Percentiles rank a stretch among this genome's conserved stretches.
These are phyloP conservation scores for Monosporascus ibericus DNA, from an alignment of 2,329 filamentous ascomycete genomes.

Conservation along the genomic window DNA sequence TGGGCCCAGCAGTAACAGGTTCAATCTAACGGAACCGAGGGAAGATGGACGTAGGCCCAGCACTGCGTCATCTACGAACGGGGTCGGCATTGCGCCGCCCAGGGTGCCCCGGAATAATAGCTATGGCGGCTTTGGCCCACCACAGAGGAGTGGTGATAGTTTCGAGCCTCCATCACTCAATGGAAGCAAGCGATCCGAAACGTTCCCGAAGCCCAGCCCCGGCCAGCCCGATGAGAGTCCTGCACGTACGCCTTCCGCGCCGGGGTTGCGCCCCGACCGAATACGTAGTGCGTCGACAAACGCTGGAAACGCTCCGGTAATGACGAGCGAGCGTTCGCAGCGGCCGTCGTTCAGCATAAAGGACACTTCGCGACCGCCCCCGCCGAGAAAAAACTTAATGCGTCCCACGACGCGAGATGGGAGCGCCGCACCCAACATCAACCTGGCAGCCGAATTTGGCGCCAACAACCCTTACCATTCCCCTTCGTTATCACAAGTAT, in stretches of 20 bases:
- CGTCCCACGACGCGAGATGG: constrained; percentile 34
- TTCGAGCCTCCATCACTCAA: constrained; percentile 32
- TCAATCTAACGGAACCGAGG: constrained; percentile 8
- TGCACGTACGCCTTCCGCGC: constrained; percentile 41
- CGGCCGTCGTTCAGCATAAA: constrained; percentile 38
- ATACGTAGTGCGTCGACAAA: constrained; percentile 21
- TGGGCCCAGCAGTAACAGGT: constrained; percentile 19
- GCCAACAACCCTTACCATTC: constrained; percentile 59
- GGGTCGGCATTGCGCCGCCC: constrained; percentile 28
- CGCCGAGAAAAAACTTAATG: constrained; percentile 44
- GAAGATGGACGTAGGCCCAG: constrained; percentile 22
- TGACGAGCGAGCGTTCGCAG: constrained; percentile 22
- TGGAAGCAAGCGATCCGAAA: constrained; percentile 42
- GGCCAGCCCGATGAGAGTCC: constrained; percentile 27
- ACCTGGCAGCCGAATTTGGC: constrained; percentile 55
- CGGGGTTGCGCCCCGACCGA: constrained; percentile 36
- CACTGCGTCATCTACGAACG: constrained; percentile 27
- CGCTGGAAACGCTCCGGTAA: constrained; percentile 14
- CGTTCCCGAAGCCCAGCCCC: constrained; percentile 39
- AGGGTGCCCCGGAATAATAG: constrained; percentile 43
- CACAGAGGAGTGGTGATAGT: constrained; percentile 31
- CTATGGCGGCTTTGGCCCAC: constrained; percentile 53
- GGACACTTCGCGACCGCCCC: constrained; percentile 46
- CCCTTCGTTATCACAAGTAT: constrained; percentile 57
- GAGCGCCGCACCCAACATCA: constrained; percentile 37